Evolutionary conservation across 768 basidiomycete genomes (phyloP), one percentile per base, ranked within the genome.

Genomic region (Melanogaster broomeanus): DNA sequence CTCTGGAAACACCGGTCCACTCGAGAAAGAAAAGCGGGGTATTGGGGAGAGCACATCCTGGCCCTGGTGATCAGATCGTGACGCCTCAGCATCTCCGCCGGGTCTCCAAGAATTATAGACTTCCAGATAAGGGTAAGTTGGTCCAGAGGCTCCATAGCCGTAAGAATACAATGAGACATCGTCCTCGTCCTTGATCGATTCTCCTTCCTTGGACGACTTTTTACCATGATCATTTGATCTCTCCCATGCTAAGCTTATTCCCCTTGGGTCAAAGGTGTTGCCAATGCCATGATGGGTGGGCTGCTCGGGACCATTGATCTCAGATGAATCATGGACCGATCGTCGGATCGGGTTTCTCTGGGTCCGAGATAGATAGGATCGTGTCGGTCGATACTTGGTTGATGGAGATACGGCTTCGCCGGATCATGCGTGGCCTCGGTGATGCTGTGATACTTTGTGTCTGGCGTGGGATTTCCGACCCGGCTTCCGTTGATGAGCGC

Each of bases 71-170:
- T 55, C 52, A 5, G n/a, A n/a, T n/a, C 38, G 34, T 15, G 45
- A 34, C 24, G 31, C 25, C 16, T 56, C 60, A 28, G 34, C 15
- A 7, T 44, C 42, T 33, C 40, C 19, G 3, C 44, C 40, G 19
- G 34, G 42, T 22, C 49, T 40, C 38, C 43, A 55, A 16, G 66
- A 59, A 18, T 68, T 68, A 46, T 70, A 68, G 52, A 58, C 47
- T 44, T 70, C 68, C 42, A 68, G 58, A 60, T 68, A 68, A 44
- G 67, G 67, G 54, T 68, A 68, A 4, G 60, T 51, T 19, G 59
- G 52, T 24, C 54, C 58, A 3, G 59, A 47, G 22, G 56, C 63
- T 2, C 67, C 67, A 25, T 68, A 68, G 9, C 67, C 68, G 31
- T 68, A 68, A 10, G 62, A 51, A 42, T 60, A 63, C 51, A 48